phyloP scores from a whole-genome alignment of 345 rosid species.

The Populus alba region DNA sequence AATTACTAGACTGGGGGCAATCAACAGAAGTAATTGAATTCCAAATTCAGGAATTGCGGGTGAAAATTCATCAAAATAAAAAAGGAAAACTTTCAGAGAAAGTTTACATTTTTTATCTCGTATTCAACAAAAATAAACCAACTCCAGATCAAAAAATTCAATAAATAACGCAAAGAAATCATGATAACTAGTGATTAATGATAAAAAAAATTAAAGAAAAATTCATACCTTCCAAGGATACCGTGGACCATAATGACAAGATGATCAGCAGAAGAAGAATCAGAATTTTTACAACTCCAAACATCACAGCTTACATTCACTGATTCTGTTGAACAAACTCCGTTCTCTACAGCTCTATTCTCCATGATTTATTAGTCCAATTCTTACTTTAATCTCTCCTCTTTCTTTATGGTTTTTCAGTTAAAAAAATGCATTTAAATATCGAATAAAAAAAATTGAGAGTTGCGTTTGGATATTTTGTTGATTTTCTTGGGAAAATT shows the following conservation, averaged over 20 bases:
- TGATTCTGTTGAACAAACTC: constrained; percentile 65
- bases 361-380: background rate
- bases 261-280: constrained; percentile 75
- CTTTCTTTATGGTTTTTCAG: background rate
- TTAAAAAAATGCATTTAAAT: background rate
- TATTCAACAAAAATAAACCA: background rate
- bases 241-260: constrained; percentile 97
- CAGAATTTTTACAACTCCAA: constrained; percentile 62
- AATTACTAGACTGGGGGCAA: background rate
- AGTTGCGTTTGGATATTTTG: background rate
- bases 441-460: background rate
- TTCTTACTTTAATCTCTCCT: background rate
- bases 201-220: background rate
- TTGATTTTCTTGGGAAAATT: background rate
- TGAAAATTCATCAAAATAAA: background rate
- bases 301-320: constrained; percentile 65
- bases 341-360: constrained; percentile 25
- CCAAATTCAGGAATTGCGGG: background rate
- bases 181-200: background rate
- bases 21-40: background rate
- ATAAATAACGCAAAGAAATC: background rate
- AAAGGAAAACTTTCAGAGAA: background rate
- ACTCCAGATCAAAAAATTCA: background rate
- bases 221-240: constrained; percentile 74
- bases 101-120: background rate